Evolutionary conservation across 441 rosid genomes (phyloP).

Genomic region (Pelargonium fulgidum): DNA sequence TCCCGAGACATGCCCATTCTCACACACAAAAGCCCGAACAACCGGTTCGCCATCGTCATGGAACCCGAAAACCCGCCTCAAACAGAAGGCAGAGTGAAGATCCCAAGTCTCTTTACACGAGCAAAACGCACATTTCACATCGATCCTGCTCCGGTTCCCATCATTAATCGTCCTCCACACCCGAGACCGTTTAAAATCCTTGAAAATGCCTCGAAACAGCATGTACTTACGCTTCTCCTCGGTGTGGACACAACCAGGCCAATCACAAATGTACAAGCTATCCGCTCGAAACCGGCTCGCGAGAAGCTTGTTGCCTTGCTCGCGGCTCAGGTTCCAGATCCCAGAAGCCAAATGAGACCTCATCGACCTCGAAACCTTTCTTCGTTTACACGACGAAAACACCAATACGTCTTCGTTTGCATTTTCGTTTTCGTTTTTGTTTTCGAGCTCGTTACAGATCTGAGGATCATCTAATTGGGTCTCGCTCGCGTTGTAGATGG

Average conservation of each 20-base stretch:
- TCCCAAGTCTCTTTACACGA: conserved; percentile 78
- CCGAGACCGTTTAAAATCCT: conserved; percentile 63
- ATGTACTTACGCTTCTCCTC: conserved; percentile 82
- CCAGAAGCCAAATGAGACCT: conserved; percentile 77
- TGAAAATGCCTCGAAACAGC: conserved; percentile 86
- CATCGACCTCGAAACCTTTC: conserved; percentile 39
- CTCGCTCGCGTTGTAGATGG: conserved; percentile 49
- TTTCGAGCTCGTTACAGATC: no score
- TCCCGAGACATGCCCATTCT: conserved; percentile 95
- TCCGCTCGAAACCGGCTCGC: conserved; percentile 89
- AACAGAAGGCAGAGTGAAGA: conserved; percentile 80
- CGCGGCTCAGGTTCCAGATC: conserved; percentile 68
- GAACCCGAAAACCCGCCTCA: conserved; percentile 65
- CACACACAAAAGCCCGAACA: conserved; percentile 96
- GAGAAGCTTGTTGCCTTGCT: conserved; percentile 76
- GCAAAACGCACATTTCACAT: conserved; percentile 76
- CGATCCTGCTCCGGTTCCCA: conserved; percentile 51
- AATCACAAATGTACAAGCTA: conserved; percentile 67
- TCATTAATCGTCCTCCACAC: conserved; percentile 91
- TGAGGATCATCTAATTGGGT: conserved; percentile 10
- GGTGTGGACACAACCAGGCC: conserved; percentile 84
- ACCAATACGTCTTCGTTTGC: conserved; percentile 1
- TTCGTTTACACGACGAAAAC: conserved; percentile 32
- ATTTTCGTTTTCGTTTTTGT: no score
- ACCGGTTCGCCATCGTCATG: conserved; percentile 96